Evolutionary conservation across 2,329 filamentous ascomycete genomes (phyloP).

Genomic region (Stagonosporopsis cucurbitacearum): DNA sequence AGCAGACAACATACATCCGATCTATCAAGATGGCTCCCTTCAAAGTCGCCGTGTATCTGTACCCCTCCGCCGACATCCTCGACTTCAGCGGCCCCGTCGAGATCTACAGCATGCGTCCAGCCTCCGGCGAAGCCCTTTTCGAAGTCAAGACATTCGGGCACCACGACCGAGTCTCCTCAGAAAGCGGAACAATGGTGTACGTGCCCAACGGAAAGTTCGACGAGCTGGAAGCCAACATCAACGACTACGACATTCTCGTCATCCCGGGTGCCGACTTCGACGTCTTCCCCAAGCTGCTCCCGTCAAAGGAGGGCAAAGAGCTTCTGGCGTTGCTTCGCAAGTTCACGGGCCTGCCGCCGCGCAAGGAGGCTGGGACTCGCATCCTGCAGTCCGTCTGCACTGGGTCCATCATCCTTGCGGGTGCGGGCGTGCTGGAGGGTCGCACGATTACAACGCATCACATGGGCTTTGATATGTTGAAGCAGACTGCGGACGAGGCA

Average conservation of each 20-base stretch:
- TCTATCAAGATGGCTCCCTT: conserved; percentile 29
- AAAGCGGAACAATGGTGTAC: conserved; percentile 36
- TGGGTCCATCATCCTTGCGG: conserved; percentile 48
- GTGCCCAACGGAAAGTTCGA: conserved; percentile 40
- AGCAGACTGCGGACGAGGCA: conserved; percentile 38
- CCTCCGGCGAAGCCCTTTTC: conserved; percentile 41
- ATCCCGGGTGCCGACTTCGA: conserved; percentile 47
- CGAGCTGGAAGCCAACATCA: conserved; percentile 34
- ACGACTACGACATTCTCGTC: conserved; percentile 49
- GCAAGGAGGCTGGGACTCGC: conserved; percentile 32
- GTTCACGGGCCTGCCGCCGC: conserved; percentile 31
- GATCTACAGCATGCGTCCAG: conserved; percentile 42
- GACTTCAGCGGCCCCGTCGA: conserved; percentile 52
- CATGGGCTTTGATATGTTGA: conserved; percentile 32
- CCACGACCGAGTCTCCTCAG: conserved; percentile 30
- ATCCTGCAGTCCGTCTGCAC: conserved; percentile 52
- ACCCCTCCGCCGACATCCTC: conserved; percentile 49
- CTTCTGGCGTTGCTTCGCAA: conserved; percentile 28
- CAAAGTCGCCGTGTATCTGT: conserved; percentile 51
- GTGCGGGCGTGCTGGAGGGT: conserved; percentile 45
- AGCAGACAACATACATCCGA: not conserved
- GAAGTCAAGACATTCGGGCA: conserved; percentile 44
- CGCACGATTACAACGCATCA: conserved; percentile 52
- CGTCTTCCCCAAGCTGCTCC: conserved; percentile 32
- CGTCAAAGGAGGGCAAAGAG: conserved; percentile 27